Percentiles rank a stretch among this genome's conserved stretches.
Conservation (phyloP, 2,329 filamentous ascomycete genomes). For the Drechslerella stenobrocha region DNA sequence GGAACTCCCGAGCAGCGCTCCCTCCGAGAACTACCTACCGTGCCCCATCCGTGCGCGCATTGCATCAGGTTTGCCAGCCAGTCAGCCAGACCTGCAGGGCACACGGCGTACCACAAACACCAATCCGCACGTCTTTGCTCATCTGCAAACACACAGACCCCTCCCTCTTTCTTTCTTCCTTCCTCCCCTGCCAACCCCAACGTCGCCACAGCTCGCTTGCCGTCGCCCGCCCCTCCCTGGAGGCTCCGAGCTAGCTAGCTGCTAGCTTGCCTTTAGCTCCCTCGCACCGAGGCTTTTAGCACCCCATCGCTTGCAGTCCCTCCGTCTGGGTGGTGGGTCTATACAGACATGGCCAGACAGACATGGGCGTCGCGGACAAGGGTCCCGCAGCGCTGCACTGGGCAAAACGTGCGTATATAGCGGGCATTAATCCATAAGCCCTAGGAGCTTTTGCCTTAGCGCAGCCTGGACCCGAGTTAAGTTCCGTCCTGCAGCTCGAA, state of each 20-base stretch:
- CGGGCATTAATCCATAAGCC: background rate
- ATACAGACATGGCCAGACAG: no score
- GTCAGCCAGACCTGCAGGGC: no score
- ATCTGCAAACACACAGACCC: slow-evolving; percentile 42
- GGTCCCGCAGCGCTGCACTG: background rate
- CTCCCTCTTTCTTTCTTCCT: slow-evolving; percentile 7
- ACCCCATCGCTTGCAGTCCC: no score
- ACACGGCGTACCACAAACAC: slow-evolving; percentile 4
- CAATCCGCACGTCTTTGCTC: slow-evolving; percentile 1
- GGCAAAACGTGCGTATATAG: background rate
- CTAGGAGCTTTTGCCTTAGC: background rate
- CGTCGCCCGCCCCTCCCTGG: no score
- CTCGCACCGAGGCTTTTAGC: no score
- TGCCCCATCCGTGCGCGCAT: slow-evolving; percentile 21
- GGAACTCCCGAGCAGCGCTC: slow-evolving; percentile 36
- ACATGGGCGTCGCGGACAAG: background rate
- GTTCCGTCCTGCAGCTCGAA: background rate
- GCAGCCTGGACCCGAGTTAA: background rate
- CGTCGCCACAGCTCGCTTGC: background rate
- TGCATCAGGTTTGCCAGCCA: no score
- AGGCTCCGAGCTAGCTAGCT: no score
- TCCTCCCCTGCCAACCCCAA: slow-evolving; percentile 40
- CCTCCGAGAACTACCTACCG: no score
- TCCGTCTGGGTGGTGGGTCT: no score
- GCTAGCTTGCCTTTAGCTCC: no score